phyloP scores from a whole-genome alignment of 2,329 filamentous ascomycete species.

The Aspergillus pseudonomiae region DNA sequence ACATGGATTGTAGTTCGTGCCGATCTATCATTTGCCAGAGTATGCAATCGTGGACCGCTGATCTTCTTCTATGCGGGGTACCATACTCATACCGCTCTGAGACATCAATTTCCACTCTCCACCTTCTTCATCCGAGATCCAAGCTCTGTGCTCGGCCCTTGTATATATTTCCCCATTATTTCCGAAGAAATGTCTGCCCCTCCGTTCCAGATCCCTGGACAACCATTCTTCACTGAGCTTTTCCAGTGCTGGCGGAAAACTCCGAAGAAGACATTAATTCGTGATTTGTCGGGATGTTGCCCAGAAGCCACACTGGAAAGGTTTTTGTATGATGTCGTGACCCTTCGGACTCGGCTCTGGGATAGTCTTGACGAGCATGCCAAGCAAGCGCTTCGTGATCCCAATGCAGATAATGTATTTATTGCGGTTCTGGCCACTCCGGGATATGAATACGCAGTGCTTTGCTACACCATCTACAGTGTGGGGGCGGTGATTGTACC shows the following conservation, averaged over 20 bases:
- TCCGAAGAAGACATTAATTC: neutral
- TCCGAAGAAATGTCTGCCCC: no score
- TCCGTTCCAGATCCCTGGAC: neutral
- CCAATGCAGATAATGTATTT: neutral
- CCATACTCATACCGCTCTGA: no score
- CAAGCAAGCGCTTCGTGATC: neutral
- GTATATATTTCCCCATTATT: no score
- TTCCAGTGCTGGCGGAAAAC: neutral
- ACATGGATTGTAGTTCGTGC: no score
- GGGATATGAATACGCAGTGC: neutral
- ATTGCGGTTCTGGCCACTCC: neutral
- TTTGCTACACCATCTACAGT: neutral
- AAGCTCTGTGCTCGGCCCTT: no score
- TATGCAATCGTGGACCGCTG: no score
- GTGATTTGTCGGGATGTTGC: neutral
- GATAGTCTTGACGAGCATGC: neutral
- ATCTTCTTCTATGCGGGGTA: no score
- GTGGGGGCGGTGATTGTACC: slow-evolving; percentile 1
- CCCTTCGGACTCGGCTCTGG: neutral
- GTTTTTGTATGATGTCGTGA: slow-evolving; percentile 1
- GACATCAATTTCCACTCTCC: no score
- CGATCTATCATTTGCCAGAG: no score
- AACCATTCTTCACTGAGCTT: neutral
- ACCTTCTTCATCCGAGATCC: no score
- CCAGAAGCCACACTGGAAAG: neutral